Percentiles rank a stretch among this genome's conserved stretches.
Conservation (phyloP, 305 asterid genomes). For the Ruellia speciosa region DNA sequence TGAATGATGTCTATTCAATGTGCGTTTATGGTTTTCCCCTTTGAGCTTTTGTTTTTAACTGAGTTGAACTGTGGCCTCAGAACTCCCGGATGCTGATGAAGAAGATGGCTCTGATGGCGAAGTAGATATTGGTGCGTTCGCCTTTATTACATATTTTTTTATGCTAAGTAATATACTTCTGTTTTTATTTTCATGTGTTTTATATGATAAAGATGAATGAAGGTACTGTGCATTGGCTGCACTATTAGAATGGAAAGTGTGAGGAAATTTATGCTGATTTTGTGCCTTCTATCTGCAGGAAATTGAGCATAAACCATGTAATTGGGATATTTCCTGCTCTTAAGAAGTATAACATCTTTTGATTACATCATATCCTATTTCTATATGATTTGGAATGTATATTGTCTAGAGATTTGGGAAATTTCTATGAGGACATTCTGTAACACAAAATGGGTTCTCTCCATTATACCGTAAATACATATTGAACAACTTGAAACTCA, state of each 20-base stretch:
- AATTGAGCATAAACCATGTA: neutral
- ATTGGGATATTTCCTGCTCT: neutral
- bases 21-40: neutral
- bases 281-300: too few relatives aligned
- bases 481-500: neutral
- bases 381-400: neutral
- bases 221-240: neutral
- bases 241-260: neutral
- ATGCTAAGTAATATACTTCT: neutral
- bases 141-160: slow-evolving; percentile 15
- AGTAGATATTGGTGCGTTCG: slow-evolving; percentile 26
- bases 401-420: neutral
- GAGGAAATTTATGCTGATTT: neutral
- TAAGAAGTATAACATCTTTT: slow-evolving; percentile 1
- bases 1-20: neutral
- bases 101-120: slow-evolving; percentile 35
- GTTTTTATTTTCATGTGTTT: neutral
- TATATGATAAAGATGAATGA: neutral
- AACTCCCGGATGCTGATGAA: slow-evolving; percentile 45
- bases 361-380: slow-evolving; percentile 7
- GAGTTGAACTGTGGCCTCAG: slow-evolving; percentile 29
- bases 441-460: neutral
- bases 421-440: neutral
- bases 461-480: neutral
- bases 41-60: slow-evolving; percentile 6